A percentile compares a stretch with the other conserved stretches of the same genome.
Conservation (phyloP, 306 rosid genomes). For the Crotalaria pallida region DNA sequence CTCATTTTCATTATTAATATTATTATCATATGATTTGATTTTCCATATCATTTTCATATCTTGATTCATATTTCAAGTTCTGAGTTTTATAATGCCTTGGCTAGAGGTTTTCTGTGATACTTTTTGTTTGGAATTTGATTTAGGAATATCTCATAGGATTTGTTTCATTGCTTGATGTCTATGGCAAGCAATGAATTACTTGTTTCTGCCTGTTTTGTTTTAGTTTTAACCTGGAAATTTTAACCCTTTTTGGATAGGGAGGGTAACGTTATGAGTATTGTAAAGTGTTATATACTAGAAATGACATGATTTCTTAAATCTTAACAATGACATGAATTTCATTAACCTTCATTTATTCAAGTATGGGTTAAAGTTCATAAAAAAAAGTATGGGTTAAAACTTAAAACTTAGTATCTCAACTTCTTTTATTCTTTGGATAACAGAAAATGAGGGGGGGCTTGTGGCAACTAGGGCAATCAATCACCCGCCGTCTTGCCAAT, state of each 20-base stretch:
- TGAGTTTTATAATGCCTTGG: not conserved
- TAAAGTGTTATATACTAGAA: not conserved
- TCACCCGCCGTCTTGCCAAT: conserved; percentile 65
- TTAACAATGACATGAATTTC: not conserved
- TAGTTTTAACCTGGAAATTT: not conserved
- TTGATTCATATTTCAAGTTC: conserved; percentile 8
- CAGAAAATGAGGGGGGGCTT: conserved; percentile 58
- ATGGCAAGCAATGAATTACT: not conserved
- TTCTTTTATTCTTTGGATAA: conserved; percentile 1
- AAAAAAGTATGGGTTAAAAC: not conserved
- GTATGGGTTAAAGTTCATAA: not conserved
- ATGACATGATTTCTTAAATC: not conserved
- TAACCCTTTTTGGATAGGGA: not conserved
- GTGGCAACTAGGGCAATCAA: conserved; percentile 78
- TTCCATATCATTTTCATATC: not conserved
- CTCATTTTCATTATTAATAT: not conserved
- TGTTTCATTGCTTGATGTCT: not conserved
- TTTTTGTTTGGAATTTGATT: not conserved
- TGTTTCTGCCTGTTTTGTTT: conserved; percentile 12
- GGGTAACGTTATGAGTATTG: not conserved
- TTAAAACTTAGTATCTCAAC: not conserved
- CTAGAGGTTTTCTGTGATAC: not conserved
- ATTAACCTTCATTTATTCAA: not conserved
- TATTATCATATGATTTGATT: not conserved
- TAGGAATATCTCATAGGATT: not conserved